Evolutionary conservation across 495 filamentous ascomycete species (phyloP), one percentile per base, ranked within the genome.

Genomic region (Xylaria telfairii): DNA sequence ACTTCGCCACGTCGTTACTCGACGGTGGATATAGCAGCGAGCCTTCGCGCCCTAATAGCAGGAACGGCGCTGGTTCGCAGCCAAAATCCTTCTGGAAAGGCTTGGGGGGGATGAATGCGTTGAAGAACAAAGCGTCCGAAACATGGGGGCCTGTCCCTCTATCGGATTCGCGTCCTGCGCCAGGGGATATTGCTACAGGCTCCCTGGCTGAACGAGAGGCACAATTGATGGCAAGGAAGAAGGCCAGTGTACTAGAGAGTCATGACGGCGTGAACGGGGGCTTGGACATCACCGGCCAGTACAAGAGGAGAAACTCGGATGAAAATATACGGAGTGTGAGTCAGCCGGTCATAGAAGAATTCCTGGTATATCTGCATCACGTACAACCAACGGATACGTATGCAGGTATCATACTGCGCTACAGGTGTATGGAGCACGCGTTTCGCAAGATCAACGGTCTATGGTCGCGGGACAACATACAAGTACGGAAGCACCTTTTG

Each of bases 381-480:
- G 95, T 99, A 3, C 88, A 89, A 68, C 85, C 90, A 5, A 86
- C 86, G 39, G 96, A 98, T 76, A 97, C 93, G 15, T 89, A 97
- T 68, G 93, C 93, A 1, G 95, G 96, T 3, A 90, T 99, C 24
- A 92, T 93, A 32, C 93, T 99, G 53, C 92, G 89, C 71, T 99
- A 96, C 80, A 92, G 92, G 72, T 97, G 94, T 74, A 88, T 91
- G 69, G 86, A 92, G 56, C 89, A 92, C 34, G 84, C 92, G 0
- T 92, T 99, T 68, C 83, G 92, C 30, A 94, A 93, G 77, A 92
- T 93, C 32, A 99, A 99, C 76, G 89, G 95, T 21, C 87, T 99
- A 73, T 98, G 96, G 96, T 92, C 93, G 9, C 93, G 93, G 69
- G 96, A 98, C 77, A 91, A 87, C 67, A 91, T 97, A 44, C 95